Evolutionary conservation across 129 eudicot species (phyloP), one percentile per base, ranked within the genome.

Genomic region (Calendula officinalis): DNA sequence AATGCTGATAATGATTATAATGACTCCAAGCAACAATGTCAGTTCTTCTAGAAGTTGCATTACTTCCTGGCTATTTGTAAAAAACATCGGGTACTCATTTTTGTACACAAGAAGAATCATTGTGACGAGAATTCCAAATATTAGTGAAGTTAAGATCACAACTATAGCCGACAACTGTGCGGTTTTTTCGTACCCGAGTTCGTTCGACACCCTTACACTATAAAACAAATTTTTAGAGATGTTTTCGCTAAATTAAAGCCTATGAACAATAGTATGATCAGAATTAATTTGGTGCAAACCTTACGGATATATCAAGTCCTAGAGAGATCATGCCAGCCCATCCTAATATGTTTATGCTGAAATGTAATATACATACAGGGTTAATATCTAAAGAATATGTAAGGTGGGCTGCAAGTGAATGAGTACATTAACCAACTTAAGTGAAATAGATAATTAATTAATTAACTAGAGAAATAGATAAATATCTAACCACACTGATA

Each of bases 161-260:
- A 75, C 79, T 12, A 81, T 12, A 36, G 68, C 82, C 4, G 82
- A 46, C 45, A 81, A 68, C 39, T 61, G 41, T 27, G 73, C 72
- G 27, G 48, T 52, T 50, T 53, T 56, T 40, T 51, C 7, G 11
- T 55, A 61, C 10, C 82, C 82, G 11, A 81, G 76, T 56, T 81
- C 85, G 52, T 81, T 81, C n/a, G 82, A 81, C 37, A 81, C 85
- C 76, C 88, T 34, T 41, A 84, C 83, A 51, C 91, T 84, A 85
- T 27, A 57, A 1, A 44, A 52, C 39, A 6, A 45, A 7, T 33
- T 36, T 38, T 41, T n/a, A 56, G 11, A 45, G 3, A 43, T 22
- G 30, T 22, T 22, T 22, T 22, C 12, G 46, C 33, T 32, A 12
- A 15, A 4, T 15, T 7, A 5, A 43, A 60, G 16, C 27, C 37